Percentiles rank a stretch among this genome's conserved stretches.
Evolutionary conservation across 306 rosid species (phyloP).

Genomic region (Vicia sativa): DNA sequence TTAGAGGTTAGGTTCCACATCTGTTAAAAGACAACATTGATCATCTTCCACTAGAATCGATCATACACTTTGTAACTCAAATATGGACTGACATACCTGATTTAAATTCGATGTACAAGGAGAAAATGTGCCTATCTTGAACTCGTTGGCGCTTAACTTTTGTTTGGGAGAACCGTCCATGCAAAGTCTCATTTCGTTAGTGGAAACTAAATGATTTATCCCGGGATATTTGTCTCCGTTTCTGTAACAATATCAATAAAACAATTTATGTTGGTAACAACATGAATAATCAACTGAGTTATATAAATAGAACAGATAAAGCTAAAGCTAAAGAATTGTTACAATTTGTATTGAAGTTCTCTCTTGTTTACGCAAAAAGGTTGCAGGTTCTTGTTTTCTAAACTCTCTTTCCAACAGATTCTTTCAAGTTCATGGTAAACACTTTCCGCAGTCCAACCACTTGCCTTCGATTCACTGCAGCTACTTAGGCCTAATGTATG

Average conservation of each 20-base stretch:
- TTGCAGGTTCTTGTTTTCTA: constrained; percentile 39
- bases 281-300: constrained; percentile 19
- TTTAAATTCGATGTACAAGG: constrained; percentile 70
- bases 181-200: constrained; percentile 52
- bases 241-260: constrained; percentile 42
- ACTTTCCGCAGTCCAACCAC: constrained; percentile 71
- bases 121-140: constrained; percentile 62
- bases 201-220: constrained; percentile 62
- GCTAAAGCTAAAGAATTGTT: constrained; percentile 42
- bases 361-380: constrained; percentile 76
- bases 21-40: constrained; percentile 43
- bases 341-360: constrained; percentile 60
- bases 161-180: constrained; percentile 72
- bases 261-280: constrained; percentile 28
- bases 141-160: constrained; percentile 66
- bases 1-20: constrained; percentile 72
- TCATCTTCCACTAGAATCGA: not conserved
- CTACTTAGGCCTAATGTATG: constrained; percentile 56
- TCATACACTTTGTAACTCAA: too few species aligned
- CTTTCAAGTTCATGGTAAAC: constrained; percentile 51
- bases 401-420: constrained; percentile 73
- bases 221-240: constrained; percentile 59
- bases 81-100: constrained; percentile 58
- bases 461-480: constrained; percentile 67
- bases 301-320: constrained; percentile 32